These are phyloP conservation scores for Thamnidium elegans DNA, from an alignment of 192 early-diverging fungal species.

Conservation along the genomic window DNA sequence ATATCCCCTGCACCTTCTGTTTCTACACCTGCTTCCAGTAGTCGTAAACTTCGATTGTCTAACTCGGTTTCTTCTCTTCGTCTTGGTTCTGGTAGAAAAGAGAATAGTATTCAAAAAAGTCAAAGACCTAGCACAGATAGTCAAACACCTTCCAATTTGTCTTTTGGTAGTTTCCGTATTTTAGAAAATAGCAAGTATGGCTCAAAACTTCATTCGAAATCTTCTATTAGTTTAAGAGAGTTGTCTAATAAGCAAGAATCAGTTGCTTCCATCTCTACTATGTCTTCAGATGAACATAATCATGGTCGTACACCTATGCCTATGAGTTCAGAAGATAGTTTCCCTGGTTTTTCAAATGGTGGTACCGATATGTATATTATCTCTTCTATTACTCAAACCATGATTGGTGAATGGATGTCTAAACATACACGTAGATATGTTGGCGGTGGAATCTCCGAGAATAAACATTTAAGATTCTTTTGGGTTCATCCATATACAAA, in stretches of 20 bases:
- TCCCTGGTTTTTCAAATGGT: background rate
- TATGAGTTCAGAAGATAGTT: constrained; percentile 7
- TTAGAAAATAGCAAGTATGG: constrained; percentile 10
- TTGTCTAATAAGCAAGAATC: background rate
- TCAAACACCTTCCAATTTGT: background rate
- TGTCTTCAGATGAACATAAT: constrained; percentile 14
- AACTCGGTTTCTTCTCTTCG: constrained; percentile 27
- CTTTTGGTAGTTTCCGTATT: constrained; percentile 15
- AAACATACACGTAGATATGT: constrained; percentile 67
- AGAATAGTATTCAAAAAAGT: background rate
- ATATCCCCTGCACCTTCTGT: constrained; percentile 25
- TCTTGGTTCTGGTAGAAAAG: constrained; percentile 2
- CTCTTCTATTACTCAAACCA: constrained; percentile 71
- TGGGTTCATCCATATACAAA: constrained; percentile 84
- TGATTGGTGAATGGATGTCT: constrained; percentile 75
- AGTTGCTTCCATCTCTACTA: constrained; percentile 10
- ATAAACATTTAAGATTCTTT: constrained; percentile 70
- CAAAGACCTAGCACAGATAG: background rate
- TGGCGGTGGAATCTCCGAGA: constrained; percentile 56
- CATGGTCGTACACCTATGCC: background rate
- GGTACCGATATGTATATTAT: constrained; percentile 50
- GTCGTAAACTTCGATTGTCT: constrained; percentile 9
- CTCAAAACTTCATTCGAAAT: background rate
- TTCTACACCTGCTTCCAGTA: constrained; percentile 22
- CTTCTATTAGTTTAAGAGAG: background rate